A percentile compares a stretch with the other conserved stretches of the same genome.
Conservation (phyloP, 441 rosid genomes). For the Kokia cookei region DNA sequence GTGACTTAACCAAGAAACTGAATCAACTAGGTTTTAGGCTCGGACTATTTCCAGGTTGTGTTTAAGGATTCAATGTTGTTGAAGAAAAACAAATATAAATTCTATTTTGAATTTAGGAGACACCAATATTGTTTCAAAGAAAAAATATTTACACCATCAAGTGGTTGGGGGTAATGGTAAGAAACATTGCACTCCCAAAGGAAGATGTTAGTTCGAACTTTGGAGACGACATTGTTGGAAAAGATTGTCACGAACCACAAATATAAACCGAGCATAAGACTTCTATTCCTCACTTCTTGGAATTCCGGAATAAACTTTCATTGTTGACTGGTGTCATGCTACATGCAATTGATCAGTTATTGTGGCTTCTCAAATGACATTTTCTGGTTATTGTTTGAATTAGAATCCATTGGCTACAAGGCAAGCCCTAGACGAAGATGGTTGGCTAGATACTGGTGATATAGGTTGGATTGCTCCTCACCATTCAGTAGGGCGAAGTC, state of each 20-base stretch:
- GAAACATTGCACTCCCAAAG: no score
- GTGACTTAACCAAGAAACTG: neutral
- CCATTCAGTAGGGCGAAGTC: slow-evolving; percentile 74
- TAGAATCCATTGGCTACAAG: slow-evolving; percentile 75
- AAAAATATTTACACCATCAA: neutral
- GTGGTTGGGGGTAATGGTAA: no score
- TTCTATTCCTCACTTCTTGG: neutral
- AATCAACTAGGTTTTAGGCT: neutral
- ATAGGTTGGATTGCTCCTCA: slow-evolving; percentile 91
- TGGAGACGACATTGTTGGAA: no score
- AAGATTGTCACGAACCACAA: no score
- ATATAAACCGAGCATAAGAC: neutral
- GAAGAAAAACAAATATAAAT: neutral
- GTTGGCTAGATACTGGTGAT: slow-evolving; percentile 92
- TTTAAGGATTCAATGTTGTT: neutral
- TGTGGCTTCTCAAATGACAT: neutral
- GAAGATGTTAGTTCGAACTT: no score
- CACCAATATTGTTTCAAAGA: neutral
- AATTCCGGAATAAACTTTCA: neutral
- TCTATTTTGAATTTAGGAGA: neutral
- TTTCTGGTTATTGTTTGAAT: slow-evolving; percentile 1
- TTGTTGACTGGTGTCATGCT: neutral
- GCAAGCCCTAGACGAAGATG: slow-evolving; percentile 62
- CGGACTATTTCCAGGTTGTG: neutral
- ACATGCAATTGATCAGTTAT: slow-evolving; percentile 5